phyloP scores from a whole-genome alignment of 768 basidiomycete genomes.

The Antrodiella citrinella region DNA sequence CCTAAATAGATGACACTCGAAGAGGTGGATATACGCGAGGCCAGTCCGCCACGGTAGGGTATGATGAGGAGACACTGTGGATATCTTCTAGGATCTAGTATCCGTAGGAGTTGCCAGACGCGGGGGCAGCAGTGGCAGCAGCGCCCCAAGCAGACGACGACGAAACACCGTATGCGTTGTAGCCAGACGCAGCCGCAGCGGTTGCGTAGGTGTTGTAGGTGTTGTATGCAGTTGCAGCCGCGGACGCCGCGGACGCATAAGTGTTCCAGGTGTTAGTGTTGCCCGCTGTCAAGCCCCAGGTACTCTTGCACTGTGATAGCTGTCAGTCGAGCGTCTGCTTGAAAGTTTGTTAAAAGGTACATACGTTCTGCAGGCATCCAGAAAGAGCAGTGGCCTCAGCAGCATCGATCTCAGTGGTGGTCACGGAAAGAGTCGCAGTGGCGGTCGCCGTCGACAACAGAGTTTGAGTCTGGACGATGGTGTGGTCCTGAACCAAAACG shows the following conservation, averaged over 20 bases:
- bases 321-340: no score
- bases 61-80: not conserved
- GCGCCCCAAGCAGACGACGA: conserved; percentile 3
- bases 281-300: conserved; percentile 42
- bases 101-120: not conserved
- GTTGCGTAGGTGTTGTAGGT: conserved; percentile 10
- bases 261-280: conserved; percentile 42
- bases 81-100: not conserved
- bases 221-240: conserved; percentile 11
- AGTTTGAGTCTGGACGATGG: conserved; percentile 43
- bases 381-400: conserved; percentile 44
- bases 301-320: conserved; percentile 45
- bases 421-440: conserved; percentile 18
- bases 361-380: conserved; percentile 43
- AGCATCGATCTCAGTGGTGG: conserved; percentile 31
- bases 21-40: not conserved
- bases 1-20: no score
- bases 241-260: conserved; percentile 20
- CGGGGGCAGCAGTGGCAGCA: not conserved
- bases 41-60: not conserved
- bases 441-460: conserved; percentile 32
- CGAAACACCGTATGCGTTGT: conserved; percentile 5
- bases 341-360: conserved; percentile 10
- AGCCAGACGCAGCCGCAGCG: conserved; percentile 12
- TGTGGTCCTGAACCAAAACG: conserved; percentile 40